phyloP scores from a whole-genome alignment of 768 basidiomycete species.

The Russula olivacea region DNA sequence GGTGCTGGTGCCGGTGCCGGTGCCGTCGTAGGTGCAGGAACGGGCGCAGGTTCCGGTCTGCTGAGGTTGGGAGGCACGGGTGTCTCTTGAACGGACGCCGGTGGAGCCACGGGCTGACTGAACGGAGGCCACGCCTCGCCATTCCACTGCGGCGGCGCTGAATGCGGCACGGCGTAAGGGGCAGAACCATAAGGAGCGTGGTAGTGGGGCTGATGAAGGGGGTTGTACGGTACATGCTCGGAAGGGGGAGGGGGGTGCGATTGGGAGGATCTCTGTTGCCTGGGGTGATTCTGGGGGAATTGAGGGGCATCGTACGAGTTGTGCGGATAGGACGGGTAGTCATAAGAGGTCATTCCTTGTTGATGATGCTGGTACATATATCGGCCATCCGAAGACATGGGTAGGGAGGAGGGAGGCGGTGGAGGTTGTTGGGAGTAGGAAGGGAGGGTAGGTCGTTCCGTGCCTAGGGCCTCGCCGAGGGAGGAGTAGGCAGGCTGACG shows the following conservation, averaged over 20 bases:
- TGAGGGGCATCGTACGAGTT: constrained; percentile 31
- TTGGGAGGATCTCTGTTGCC: constrained; percentile 28
- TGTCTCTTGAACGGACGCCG: constrained; percentile 18
- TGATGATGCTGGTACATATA: constrained; percentile 49
- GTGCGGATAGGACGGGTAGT: constrained; percentile 41
- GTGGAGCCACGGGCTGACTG: constrained; percentile 9
- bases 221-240: constrained; percentile 27
- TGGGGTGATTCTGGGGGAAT: constrained; percentile 28
- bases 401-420: constrained; percentile 16
- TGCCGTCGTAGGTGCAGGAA: constrained; percentile 26
- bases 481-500: constrained; percentile 26
- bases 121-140: constrained; percentile 25
- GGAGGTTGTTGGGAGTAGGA: constrained; percentile 22
- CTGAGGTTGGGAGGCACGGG: constrained; percentile 6
- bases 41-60: constrained; percentile 14
- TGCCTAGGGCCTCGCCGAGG: constrained; percentile 27
- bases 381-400: constrained; percentile 48
- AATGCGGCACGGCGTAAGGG: constrained; percentile 21
- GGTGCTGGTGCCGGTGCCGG: constrained; percentile 10
- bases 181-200: constrained; percentile 23
- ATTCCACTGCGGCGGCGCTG: constrained; percentile 24
- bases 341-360: constrained; percentile 42
- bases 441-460: constrained; percentile 13
- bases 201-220: constrained; percentile 26
- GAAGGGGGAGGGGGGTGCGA: constrained; percentile 31